phyloP scores from a whole-genome alignment of 148 eudicot genomes.

The Vaccinium myrtillus region DNA sequence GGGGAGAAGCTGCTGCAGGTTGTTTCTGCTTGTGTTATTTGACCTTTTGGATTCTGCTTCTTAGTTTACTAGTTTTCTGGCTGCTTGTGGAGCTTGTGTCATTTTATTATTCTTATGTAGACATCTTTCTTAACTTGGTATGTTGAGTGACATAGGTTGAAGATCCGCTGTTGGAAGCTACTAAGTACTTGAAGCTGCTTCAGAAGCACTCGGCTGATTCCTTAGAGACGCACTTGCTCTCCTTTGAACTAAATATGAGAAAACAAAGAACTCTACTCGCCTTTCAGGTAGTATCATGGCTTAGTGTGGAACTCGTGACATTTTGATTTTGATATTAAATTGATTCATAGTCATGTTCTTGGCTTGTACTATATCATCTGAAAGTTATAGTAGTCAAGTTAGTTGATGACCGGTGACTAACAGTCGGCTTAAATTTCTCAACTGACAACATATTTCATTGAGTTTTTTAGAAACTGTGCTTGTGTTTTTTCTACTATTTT shows the following conservation, averaged over 20 bases:
- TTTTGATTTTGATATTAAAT: background rate
- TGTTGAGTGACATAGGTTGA: slow-evolving; percentile 55
- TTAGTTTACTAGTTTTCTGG: background rate
- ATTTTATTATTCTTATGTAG: background rate
- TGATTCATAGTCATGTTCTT: background rate
- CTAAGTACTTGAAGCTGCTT: slow-evolving; percentile 87
- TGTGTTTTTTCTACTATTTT: background rate
- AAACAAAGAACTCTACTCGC: slow-evolving; percentile 82
- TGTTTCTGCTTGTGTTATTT: slow-evolving; percentile 3
- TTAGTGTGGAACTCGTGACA: slow-evolving; percentile 6
- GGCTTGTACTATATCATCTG: background rate
- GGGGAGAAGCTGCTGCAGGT: slow-evolving; percentile 95
- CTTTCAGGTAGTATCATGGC: slow-evolving; percentile 60
- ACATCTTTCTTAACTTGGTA: slow-evolving; percentile 8
- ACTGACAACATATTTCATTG: background rate
- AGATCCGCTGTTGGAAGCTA: slow-evolving; percentile 87
- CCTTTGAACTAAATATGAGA: slow-evolving; percentile 93
- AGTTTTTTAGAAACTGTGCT: background rate
- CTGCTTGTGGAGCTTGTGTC: slow-evolving; percentile 6
- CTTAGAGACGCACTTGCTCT: slow-evolving; percentile 79
- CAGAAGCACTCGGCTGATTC: slow-evolving; percentile 84
- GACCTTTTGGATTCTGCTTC: background rate
- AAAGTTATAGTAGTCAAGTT: background rate
- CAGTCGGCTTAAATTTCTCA: background rate
- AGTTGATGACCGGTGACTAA: background rate